A percentile compares a stretch with the other conserved stretches of the same genome.
phyloP scores from a whole-genome alignment of 1,284 basidiomycete species.

The Megacollybia platyphylla region DNA sequence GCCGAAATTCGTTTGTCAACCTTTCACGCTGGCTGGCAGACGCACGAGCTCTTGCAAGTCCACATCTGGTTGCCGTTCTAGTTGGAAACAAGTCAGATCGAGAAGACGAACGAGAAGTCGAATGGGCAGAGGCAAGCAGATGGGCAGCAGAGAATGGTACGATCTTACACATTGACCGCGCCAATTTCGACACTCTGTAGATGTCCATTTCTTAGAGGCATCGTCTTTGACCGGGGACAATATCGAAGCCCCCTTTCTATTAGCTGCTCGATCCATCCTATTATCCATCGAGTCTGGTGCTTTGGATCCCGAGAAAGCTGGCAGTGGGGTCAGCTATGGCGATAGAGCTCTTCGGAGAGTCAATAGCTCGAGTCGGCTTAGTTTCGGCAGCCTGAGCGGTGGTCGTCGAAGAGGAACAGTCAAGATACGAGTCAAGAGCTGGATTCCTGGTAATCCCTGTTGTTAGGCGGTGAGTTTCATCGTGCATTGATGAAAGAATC shows the following conservation, averaged over 20 bases:
- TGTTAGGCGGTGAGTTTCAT: slow-evolving; percentile 14
- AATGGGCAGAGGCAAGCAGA: slow-evolving; percentile 84
- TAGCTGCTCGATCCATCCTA: slow-evolving; percentile 83
- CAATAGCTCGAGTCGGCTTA: slow-evolving; percentile 70
- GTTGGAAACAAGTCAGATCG: slow-evolving; percentile 94
- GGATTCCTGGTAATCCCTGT: slow-evolving; percentile 46
- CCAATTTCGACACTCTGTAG: slow-evolving; percentile 23
- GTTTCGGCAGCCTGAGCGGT: slow-evolving; percentile 66
- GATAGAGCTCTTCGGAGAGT: slow-evolving; percentile 84
- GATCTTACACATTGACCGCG: slow-evolving; percentile 8
- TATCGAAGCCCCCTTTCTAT: slow-evolving; percentile 85
- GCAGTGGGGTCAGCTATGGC: slow-evolving; percentile 92
- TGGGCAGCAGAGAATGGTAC: slow-evolving; percentile 93
- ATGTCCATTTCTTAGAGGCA: slow-evolving; percentile 85
- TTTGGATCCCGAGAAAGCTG: slow-evolving; percentile 87
- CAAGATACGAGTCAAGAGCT: slow-evolving; percentile 46
- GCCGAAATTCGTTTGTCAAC: slow-evolving; percentile 72
- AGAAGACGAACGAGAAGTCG: slow-evolving; percentile 90
- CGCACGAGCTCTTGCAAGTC: slow-evolving; percentile 79
- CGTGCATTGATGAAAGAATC: background rate
- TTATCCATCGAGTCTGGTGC: slow-evolving; percentile 88
- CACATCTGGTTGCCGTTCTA: slow-evolving; percentile 81
- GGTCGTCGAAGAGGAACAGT: slow-evolving; percentile 42
- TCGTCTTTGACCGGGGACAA: slow-evolving; percentile 91
- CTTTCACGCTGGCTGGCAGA: slow-evolving; percentile 85